phyloP scores from a whole-genome alignment of 192 early-diverging fungal species.

The Martensiomyces pterosporus region DNA sequence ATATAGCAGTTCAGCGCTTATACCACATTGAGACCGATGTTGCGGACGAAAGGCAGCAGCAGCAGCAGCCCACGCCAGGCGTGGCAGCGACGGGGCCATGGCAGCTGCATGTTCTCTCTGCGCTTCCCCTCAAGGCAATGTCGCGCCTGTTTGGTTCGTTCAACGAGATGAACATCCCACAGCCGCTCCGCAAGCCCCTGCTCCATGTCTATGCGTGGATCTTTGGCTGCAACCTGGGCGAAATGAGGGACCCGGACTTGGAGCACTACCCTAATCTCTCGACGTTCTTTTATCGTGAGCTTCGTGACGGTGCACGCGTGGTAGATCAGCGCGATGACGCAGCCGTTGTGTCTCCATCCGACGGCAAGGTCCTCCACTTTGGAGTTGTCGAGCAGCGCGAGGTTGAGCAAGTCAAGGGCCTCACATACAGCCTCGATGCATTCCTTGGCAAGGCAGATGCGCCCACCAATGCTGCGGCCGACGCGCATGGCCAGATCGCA shows the following conservation, averaged over 20 bases:
- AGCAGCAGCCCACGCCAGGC: conserved; percentile 4
- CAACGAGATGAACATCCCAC: conserved; percentile 81
- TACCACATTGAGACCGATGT: conserved; percentile 49
- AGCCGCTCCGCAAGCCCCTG: conserved; percentile 65
- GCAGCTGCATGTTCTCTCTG: conserved; percentile 84
- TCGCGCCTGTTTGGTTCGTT: conserved; percentile 90
- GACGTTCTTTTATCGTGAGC: conserved; percentile 89
- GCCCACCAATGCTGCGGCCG: neutral
- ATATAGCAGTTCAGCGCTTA: conserved; percentile 66
- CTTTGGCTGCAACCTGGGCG: conserved; percentile 90
- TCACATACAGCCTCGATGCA: conserved; percentile 85
- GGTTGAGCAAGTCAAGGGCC: conserved; percentile 94
- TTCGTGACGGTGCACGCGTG: conserved; percentile 73
- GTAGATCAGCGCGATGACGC: conserved; percentile 51
- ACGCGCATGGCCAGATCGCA: conserved; percentile 21
- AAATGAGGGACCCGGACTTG: conserved; percentile 85
- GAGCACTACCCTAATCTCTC: conserved; percentile 77
- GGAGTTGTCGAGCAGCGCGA: conserved; percentile 72
- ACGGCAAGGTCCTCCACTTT: conserved; percentile 87
- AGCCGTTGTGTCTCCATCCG: conserved; percentile 75
- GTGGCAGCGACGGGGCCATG: conserved; percentile 72
- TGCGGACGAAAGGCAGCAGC: conserved; percentile 16
- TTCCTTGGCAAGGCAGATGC: conserved; percentile 65
- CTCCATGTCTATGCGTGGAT: conserved; percentile 76
- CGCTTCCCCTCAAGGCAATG: conserved; percentile 82